Evolutionary conservation across 129 eudicot genomes (phyloP).

Genomic region (Tagetes erecta): DNA sequence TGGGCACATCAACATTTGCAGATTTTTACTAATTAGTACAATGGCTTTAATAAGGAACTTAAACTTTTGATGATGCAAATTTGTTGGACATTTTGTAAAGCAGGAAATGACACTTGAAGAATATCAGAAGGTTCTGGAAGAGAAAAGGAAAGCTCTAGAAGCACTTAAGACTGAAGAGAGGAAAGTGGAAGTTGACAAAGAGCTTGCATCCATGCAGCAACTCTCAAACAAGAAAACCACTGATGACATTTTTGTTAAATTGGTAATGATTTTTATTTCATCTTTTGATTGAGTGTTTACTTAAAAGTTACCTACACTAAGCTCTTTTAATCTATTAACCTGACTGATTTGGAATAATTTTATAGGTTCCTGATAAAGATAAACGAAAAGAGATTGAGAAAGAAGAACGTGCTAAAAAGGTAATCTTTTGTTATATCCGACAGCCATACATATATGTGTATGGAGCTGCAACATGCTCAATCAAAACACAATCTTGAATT

Average conservation of each 20-base stretch:
- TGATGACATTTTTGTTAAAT: conserved; percentile 71
- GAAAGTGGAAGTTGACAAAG: conserved; percentile 79
- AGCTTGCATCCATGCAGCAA: conserved; percentile 79
- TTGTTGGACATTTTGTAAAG: conserved; percentile 5
- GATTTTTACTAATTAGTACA: not conserved
- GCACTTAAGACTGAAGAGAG: conserved; percentile 79
- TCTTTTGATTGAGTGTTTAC: not conserved
- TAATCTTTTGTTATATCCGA: conserved; percentile 14
- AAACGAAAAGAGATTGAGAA: conserved; percentile 73
- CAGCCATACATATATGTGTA: not conserved
- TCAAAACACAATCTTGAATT: not conserved
- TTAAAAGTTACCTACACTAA: not conserved
- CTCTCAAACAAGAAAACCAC: conserved; percentile 79
- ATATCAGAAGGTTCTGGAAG: conserved; percentile 82
- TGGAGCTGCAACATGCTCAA: not conserved
- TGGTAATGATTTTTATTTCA: conserved; percentile 45
- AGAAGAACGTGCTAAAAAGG: conserved; percentile 93
- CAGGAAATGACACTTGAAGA: conserved; percentile 99
- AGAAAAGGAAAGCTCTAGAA: conserved; percentile 76
- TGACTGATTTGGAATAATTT: not conserved
- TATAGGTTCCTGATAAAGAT: conserved; percentile 85
- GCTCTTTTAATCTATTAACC: not conserved
- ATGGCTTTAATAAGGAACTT: not conserved
- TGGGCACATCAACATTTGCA: not conserved
- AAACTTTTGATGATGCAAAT: not conserved